A percentile compares a stretch with the other conserved stretches of the same genome.
Conservation (phyloP, 441 rosid species). For the Lagerstroemia fauriei region DNA sequence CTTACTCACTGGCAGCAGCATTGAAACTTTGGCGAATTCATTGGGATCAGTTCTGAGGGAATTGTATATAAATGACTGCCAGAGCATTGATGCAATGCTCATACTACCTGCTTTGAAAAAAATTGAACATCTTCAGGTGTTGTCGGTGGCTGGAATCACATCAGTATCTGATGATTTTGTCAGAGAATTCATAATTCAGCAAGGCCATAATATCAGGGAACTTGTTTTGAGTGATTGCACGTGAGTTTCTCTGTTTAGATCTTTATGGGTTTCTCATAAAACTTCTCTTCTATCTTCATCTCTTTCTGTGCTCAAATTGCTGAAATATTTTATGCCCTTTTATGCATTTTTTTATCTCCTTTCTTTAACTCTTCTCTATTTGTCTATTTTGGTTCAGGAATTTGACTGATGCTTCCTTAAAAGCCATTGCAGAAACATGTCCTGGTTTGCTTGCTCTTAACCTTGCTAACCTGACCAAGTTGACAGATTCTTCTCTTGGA, state of each 20-base stretch:
- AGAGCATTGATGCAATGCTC: conserved; percentile 58
- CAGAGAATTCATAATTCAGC: conserved; percentile 40
- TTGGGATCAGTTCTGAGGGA: conserved; percentile 67
- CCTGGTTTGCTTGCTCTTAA: conserved; percentile 57
- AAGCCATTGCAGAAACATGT: conserved; percentile 69
- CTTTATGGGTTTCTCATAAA: background rate
- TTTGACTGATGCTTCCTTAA: conserved; percentile 71
- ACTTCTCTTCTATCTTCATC: background rate
- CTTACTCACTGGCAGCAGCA: conserved; percentile 60
- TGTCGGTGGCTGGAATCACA: conserved; percentile 69
- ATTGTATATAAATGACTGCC: conserved; percentile 76
- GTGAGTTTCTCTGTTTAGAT: conserved; percentile 43
- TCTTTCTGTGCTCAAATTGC: background rate
- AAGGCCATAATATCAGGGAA: conserved; percentile 65
- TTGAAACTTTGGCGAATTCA: conserved; percentile 53
- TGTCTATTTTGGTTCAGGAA: conserved; percentile 53
- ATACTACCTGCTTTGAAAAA: conserved; percentile 64
- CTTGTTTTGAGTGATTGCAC: conserved; percentile 62
- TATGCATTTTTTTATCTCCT: background rate
- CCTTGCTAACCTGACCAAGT: conserved; percentile 59
- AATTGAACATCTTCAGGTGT: conserved; percentile 62
- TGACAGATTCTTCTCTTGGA: conserved; percentile 78
- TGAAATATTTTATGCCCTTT: background rate
- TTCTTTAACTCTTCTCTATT: background rate
- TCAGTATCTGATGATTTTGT: conserved; percentile 62